These are phyloP conservation scores for Physcia stellaris DNA, from an alignment of 495 filamentous ascomycete species.

Conservation along the genomic window DNA sequence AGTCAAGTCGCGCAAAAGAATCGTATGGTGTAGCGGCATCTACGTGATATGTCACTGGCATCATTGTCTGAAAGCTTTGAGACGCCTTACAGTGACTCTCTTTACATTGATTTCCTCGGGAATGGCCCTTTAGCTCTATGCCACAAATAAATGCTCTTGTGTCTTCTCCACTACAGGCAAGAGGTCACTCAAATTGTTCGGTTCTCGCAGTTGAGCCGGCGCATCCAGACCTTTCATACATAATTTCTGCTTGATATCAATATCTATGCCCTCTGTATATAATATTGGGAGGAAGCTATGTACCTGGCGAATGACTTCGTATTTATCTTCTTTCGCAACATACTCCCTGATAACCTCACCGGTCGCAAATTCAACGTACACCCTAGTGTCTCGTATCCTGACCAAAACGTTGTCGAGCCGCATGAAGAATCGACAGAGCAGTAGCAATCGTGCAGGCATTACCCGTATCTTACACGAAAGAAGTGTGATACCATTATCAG, in stretches of 20 bases:
- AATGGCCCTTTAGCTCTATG: too few relatives aligned
- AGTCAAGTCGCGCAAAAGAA: too few relatives aligned
- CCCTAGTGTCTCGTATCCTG: constrained; percentile 73
- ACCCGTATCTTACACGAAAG: constrained; percentile 80
- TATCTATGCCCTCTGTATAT: constrained; percentile 2
- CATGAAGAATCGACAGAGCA: constrained; percentile 85
- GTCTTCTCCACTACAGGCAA: constrained; percentile 54
- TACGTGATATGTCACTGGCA: too few relatives aligned
- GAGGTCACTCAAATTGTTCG: constrained; percentile 61
- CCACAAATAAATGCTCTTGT: constrained; percentile 34
- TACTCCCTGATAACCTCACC: constrained; percentile 81
- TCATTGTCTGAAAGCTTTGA: too few relatives aligned
- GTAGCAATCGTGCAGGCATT: constrained; percentile 73
- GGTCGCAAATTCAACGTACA: constrained; percentile 82
- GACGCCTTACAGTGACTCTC: too few relatives aligned
- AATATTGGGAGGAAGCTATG: too few relatives aligned
- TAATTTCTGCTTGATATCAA: constrained; percentile 39
- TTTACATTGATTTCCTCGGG: too few relatives aligned
- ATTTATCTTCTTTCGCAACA: constrained; percentile 63
- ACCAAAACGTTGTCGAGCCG: constrained; percentile 79
- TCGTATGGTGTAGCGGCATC: too few relatives aligned
- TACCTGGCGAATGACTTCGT: constrained; percentile 65
- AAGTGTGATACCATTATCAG: constrained; percentile 89
- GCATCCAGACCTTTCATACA: constrained; percentile 59
- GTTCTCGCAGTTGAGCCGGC: constrained; percentile 66